phyloP scores from a whole-genome alignment of 306 rosid genomes.

The Ziziphus jujuba region DNA sequence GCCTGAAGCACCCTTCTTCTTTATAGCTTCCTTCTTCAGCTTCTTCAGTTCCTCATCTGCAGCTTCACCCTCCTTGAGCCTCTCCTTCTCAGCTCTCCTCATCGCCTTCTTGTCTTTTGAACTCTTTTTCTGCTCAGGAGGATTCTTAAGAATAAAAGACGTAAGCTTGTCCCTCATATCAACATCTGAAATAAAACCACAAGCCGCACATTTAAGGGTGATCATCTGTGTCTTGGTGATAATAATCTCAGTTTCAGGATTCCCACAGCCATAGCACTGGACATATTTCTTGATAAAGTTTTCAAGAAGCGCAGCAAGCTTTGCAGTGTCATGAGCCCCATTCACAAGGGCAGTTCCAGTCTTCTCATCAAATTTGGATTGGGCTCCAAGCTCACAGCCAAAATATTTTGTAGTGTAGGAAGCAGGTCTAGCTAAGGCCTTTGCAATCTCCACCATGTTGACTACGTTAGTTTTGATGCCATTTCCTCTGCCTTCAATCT shows the following conservation, averaged over 20 bases:
- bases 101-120: constrained; percentile 75
- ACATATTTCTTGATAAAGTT: constrained; percentile 81
- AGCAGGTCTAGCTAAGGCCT: constrained; percentile 81
- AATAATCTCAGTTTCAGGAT: constrained; percentile 79
- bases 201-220: constrained; percentile 77
- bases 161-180: constrained; percentile 88
- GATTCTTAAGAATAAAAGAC: constrained; percentile 71
- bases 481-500: constrained; percentile 83
- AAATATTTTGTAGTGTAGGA: constrained; percentile 75
- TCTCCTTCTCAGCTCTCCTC: constrained; percentile 87
- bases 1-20: constrained; percentile 61
- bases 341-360: constrained; percentile 70
- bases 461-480: constrained; percentile 83
- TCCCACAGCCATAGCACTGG: constrained; percentile 79
- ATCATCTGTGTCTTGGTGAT: constrained; percentile 73
- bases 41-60: constrained; percentile 73
- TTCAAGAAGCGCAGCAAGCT: constrained; percentile 79
- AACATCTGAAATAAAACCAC: constrained; percentile 76
- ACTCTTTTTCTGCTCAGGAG: constrained; percentile 69
- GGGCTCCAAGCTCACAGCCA: constrained; percentile 90
- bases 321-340: constrained; percentile 77
- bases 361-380: constrained; percentile 78
- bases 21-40: constrained; percentile 52
- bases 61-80: constrained; percentile 73
- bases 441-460: constrained; percentile 83